Base-by-base conservation (phyloP, 495 filamentous ascomycete species). In the Talaromyces stipitatus region DNA sequence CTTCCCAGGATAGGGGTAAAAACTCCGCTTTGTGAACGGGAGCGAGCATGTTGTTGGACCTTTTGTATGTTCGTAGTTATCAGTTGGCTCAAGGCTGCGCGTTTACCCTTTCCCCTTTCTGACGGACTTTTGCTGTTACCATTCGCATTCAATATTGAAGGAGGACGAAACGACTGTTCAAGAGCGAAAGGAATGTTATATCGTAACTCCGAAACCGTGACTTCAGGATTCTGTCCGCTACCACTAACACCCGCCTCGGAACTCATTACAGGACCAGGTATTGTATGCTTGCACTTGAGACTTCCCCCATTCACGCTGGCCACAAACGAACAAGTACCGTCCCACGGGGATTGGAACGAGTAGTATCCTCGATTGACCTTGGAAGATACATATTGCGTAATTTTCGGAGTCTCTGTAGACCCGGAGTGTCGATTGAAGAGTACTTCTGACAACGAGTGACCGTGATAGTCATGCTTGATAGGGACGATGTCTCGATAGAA, bases 331-430 rank as follows among this genome's bases (percentile, higher is more conserved):
- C 91, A 96, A 24, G 76, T 78, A 16, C 90, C 88, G 54, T 88
- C 80, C 91, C 91, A 96, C 0, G 91, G 91, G n/a, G 85, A 90
- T 36, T 77, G 64, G 67, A 96, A 95, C 11, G 82, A 68, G 57
- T 77, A 77, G 59, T 78, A 78, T 52, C 75, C 75, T 55, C 74
- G 73, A 57, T 74, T 78, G 50, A 76, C 61, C 54, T 72, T 73
- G 16, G 68, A 67, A n/a, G 55, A 58, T 8, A 57, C 50, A 14
- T 22, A 33, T 6, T 69, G 58, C 36, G 24, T 47, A 52, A 29
- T 52, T 61, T 26, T 46, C 43, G 28, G 58, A 53, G 41, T 65
- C 57, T 53, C 65, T 63, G 4, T 72, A 71, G 45, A 75, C 68
- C 43, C 71, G 67, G 26, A 75, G 61, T 50, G 71, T 67, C 72